Conservation (phyloP, 495 filamentous ascomycete genomes). For the Aspergillus wentii region DNA sequence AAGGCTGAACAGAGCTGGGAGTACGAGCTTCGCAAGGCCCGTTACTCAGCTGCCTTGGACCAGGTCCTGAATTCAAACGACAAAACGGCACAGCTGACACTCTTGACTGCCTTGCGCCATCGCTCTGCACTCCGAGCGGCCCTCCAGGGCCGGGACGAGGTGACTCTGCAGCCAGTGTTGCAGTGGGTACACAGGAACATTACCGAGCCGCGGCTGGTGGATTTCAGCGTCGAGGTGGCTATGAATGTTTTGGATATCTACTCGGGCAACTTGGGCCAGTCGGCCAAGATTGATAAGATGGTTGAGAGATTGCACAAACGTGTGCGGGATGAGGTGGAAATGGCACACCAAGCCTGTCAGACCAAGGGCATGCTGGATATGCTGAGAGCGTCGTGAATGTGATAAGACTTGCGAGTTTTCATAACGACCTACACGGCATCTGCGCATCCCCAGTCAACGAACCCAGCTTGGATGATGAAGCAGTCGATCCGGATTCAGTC, state of each 20-base stretch:
- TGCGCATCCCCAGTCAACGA: no score
- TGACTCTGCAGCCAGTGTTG: conserved; percentile 72
- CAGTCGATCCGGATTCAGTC: conserved; percentile 17
- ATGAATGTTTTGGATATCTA: conserved; percentile 84
- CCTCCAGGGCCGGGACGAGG: conserved; percentile 77
- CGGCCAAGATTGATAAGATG: conserved; percentile 61
- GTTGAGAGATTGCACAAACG: conserved; percentile 59
- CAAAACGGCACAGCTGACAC: conserved; percentile 61
- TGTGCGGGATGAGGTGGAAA: conserved; percentile 74
- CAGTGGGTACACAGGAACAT: conserved; percentile 79
- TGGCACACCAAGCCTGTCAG: conserved; percentile 70
- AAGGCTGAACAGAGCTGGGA: conserved; percentile 75
- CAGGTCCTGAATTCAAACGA: conserved; percentile 57
- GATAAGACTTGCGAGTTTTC: conserved; percentile 23
- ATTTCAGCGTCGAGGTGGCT: conserved; percentile 71
- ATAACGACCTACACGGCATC: no score
- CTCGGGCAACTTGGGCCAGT: conserved; percentile 70
- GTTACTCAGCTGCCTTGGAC: conserved; percentile 75
- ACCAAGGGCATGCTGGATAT: conserved; percentile 83
- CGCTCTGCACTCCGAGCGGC: conserved; percentile 81
- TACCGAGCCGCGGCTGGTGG: conserved; percentile 70
- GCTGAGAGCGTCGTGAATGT: conserved; percentile 41
- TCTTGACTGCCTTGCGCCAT: conserved; percentile 80
- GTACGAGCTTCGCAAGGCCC: conserved; percentile 67
- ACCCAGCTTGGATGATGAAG: no score